Conservation (phyloP, 2,329 filamentous ascomycete species). For the Cordyceps pruinosa region DNA sequence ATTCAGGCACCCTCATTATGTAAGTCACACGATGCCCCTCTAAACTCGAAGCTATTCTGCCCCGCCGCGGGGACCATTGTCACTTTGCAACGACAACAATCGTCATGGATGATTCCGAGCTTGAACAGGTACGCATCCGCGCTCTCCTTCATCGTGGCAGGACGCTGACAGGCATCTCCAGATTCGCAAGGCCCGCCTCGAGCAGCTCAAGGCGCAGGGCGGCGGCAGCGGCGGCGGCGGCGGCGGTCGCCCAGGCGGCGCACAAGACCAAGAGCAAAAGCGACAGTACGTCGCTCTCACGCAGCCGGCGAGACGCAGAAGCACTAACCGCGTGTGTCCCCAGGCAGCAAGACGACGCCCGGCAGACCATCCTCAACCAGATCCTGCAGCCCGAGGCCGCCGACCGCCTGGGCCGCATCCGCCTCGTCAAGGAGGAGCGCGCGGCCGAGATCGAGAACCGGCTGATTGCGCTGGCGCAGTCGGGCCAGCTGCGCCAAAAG, state of each 20-base stretch:
- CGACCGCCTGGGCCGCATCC: constrained; percentile 88
- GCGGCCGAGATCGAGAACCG: constrained; percentile 87
- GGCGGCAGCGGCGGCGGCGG: constrained; percentile 41
- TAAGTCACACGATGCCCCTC: constrained; percentile 3
- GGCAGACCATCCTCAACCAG: constrained; percentile 73
- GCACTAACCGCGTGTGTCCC: not conserved
- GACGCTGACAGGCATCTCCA: constrained; percentile 29
- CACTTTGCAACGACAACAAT: constrained; percentile 8
- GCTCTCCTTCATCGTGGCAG: not conserved
- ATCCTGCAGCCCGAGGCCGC: constrained; percentile 92
- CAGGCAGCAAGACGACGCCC: constrained; percentile 58
- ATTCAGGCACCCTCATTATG: not conserved
- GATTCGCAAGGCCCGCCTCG: constrained; percentile 87
- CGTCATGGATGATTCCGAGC: constrained; percentile 38
- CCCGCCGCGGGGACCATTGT: constrained; percentile 7
- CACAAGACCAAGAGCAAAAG: constrained; percentile 53
- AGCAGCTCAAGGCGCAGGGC: constrained; percentile 78
- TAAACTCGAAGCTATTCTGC: constrained; percentile 10
- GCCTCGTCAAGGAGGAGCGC: constrained; percentile 88
- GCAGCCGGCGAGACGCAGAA: no score
- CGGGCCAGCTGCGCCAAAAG: constrained; percentile 78
- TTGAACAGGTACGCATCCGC: constrained; percentile 31
- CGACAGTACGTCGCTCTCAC: constrained; percentile 37
- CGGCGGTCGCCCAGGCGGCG: constrained; percentile 21
- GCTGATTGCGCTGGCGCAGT: constrained; percentile 82